Base-by-base conservation (phyloP, 331 rosid genomes). In the Cydonia oblonga region DNA sequence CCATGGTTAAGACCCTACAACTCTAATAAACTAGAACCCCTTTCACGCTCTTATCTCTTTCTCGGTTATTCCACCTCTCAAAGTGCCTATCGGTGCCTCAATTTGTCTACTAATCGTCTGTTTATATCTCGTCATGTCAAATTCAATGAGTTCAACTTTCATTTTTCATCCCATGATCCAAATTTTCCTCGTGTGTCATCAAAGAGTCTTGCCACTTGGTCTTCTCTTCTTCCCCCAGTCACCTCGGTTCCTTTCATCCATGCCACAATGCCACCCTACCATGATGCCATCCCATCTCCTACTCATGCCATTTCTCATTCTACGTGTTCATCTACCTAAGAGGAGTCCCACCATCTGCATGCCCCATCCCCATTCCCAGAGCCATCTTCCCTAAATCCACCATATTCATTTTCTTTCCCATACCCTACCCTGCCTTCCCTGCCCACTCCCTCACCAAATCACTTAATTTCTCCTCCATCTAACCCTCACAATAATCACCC, bases 311-410 rank as follows among this genome's bases (percentile, higher is more conserved):
- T 35, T 35, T 42, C 16, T 42, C 16, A 42, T 42, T 42, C 16
- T 42, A 42, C 2, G 6, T 12, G 6, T 0, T 13, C 16, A 42
- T 12, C 16, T 42, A 0, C 2, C 6, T 4, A 0, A 0, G 0
- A 42, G 16, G 2, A 42, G 16, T 42, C 16, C 12, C 16, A 2
- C 2, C 49, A 42, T 42, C 16, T 4, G 6, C 49, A 42, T 42
- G 49, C 49, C 49, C 1, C 49, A 42, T 51, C 12, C 56, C 4
- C 10, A 51, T 15, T 0, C 56, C 22, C 1, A 2, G n/a, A 42
- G 49, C 7, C 4, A 52, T 52, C 2, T 52, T 19, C 20, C 12
- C 22, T 7, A 44, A 1, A 44, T 4, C 57, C 57, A 0, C 10
- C 0, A 19, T 6, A 0, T 52, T 0, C 57, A 16, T 19, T 0